These are phyloP conservation scores for Fusarium falciforme DNA, from an alignment of 2,329 filamentous ascomycete genomes.

Conservation along the genomic window DNA sequence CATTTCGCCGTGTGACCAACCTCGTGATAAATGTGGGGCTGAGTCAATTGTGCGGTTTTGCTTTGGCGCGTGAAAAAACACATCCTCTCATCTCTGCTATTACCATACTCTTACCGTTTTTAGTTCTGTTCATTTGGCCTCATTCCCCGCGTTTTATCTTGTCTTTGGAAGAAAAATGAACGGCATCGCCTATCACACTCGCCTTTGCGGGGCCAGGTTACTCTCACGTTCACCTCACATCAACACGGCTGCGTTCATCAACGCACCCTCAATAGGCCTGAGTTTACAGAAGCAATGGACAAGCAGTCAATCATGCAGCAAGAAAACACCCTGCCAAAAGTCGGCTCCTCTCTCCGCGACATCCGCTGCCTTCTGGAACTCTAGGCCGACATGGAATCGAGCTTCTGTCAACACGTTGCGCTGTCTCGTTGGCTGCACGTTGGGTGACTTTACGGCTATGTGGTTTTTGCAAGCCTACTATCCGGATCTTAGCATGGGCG, in stretches of 20 bases:
- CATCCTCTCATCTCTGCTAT: not conserved
- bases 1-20: not conserved
- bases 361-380: conserved; percentile 48
- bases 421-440: conserved; percentile 65
- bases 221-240: not conserved
- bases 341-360: not conserved
- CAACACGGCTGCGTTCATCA: not conserved
- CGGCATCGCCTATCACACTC: not conserved
- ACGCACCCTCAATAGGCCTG: not conserved
- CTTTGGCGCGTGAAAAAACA: not conserved
- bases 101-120: not conserved
- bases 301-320: conserved; percentile 26
- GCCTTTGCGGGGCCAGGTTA: not conserved
- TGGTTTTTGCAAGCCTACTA: conserved; percentile 64
- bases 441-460: conserved; percentile 67
- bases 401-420: conserved; percentile 65
- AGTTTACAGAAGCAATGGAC: conserved; percentile 10
- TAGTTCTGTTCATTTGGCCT: too few species aligned
- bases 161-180: not conserved
- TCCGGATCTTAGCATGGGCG: conserved; percentile 58
- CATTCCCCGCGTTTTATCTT: too few species aligned
- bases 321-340: not conserved
- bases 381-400: conserved; percentile 56
- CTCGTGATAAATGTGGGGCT: conserved; percentile 1
- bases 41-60: conserved; percentile 8